These are phyloP conservation scores for Salix koriyanagi DNA, from an alignment of 345 rosid genomes.

Conservation along the genomic window DNA sequence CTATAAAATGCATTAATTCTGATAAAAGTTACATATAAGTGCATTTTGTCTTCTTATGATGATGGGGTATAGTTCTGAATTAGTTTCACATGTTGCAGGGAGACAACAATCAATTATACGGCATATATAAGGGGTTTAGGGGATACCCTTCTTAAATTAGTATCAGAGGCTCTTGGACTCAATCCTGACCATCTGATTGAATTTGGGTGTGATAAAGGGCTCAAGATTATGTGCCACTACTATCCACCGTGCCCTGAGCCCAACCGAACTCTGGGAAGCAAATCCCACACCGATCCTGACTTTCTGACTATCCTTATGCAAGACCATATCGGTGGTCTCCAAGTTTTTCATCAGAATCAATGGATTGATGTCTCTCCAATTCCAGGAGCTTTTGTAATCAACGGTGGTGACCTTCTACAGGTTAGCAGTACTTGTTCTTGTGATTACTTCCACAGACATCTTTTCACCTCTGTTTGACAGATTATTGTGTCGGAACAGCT, in stretches of 20 bases:
- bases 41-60: too few relatives aligned
- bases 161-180: slow-evolving; percentile 27
- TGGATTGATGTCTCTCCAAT: slow-evolving; percentile 23
- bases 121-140: slow-evolving; percentile 8
- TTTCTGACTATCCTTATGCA: slow-evolving; percentile 23
- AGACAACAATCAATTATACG: slow-evolving; percentile 15
- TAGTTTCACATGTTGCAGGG: slow-evolving; percentile 12
- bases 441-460: background rate
- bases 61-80: too few relatives aligned
- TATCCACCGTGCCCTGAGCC: slow-evolving; percentile 34
- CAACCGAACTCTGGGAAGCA: slow-evolving; percentile 17
- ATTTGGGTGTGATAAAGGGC: slow-evolving; percentile 22
- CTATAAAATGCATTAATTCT: too few relatives aligned
- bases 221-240: slow-evolving; percentile 21
- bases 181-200: slow-evolving; percentile 11
- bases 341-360: slow-evolving; percentile 15
- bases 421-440: background rate
- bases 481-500: background rate
- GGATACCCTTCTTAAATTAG: slow-evolving; percentile 5
- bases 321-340: slow-evolving; percentile 15
- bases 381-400: slow-evolving; percentile 13
- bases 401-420: slow-evolving; percentile 26
- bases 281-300: slow-evolving; percentile 14
- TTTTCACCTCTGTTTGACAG: background rate
- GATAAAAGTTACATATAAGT: too few relatives aligned